Evolutionary conservation across 1,139 yeast species (phyloP).

Genomic region (Trichomonascaceae sp.): DNA sequence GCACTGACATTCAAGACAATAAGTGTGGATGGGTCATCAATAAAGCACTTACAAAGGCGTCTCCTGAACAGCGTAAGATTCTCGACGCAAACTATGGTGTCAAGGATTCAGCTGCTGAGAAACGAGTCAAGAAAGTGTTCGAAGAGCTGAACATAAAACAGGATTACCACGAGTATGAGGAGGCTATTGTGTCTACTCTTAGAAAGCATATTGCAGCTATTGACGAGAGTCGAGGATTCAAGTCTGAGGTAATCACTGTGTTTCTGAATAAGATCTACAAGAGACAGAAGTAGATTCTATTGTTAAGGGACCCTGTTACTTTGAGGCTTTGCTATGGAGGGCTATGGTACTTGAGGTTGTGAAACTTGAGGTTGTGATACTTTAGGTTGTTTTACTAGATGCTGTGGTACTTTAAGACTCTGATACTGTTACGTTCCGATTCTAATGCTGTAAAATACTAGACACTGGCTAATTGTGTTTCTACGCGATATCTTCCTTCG

Average conservation of each 20-base stretch:
- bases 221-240: slow-evolving; percentile 91
- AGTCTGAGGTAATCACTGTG: slow-evolving; percentile 71
- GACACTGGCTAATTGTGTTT: not conserved
- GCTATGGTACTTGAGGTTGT: no score
- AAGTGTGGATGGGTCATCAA: slow-evolving; percentile 98
- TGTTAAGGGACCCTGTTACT: no score
- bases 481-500: not conserved
- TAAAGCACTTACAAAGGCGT: slow-evolving; percentile 77
- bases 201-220: slow-evolving; percentile 55
- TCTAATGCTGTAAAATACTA: no score
- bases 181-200: slow-evolving; percentile 60
- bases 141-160: slow-evolving; percentile 64
- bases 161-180: slow-evolving; percentile 78
- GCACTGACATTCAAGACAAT: slow-evolving; percentile 97
- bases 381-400: no score
- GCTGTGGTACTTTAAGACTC: no score
- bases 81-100: slow-evolving; percentile 88
- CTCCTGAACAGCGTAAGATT: slow-evolving; percentile 72
- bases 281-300: slow-evolving; percentile 65
- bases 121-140: slow-evolving; percentile 67
- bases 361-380: no score
- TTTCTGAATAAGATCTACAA: slow-evolving; percentile 91
- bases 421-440: no score
- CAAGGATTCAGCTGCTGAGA: slow-evolving; percentile 67
- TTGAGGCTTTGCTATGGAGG: no score